Conservation (phyloP, 202 grass and related monocot species). For the Elaeis oleifera region DNA sequence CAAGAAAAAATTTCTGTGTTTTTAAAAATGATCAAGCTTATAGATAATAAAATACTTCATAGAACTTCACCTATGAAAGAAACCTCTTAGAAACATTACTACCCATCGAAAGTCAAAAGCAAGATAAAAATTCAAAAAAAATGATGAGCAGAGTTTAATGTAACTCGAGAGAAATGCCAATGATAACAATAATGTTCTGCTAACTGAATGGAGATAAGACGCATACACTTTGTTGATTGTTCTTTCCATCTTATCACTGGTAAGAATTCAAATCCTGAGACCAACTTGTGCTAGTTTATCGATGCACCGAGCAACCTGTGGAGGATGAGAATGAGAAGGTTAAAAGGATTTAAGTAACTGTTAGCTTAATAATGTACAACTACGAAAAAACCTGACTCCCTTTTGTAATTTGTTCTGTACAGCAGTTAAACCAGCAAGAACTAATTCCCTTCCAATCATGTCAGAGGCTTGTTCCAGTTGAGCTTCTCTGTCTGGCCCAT, state of each 20-base stretch:
- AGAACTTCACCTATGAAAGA: too few relatives aligned
- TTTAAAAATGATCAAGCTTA: too few relatives aligned
- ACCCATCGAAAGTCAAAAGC: too few relatives aligned
- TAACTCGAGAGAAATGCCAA: too few relatives aligned
- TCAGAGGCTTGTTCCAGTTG: conserved; percentile 80
- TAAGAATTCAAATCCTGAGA: conserved; percentile 97
- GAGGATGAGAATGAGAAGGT: conserved; percentile 16
- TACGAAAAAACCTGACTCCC: conserved; percentile 47
- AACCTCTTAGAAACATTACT: too few relatives aligned
- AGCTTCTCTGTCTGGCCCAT: conserved; percentile 84
- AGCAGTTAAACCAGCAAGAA: conserved; percentile 87
- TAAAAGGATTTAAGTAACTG: conserved; percentile 10
- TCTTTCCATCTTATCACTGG: conserved; percentile 97
- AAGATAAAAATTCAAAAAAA: too few relatives aligned
- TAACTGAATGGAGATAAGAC: not conserved
- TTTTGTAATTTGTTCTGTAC: conserved; percentile 95
- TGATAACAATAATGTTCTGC: too few relatives aligned
- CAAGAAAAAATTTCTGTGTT: too few relatives aligned
- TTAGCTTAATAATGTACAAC: conserved; percentile 1
- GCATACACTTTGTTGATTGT: conserved; percentile 89
- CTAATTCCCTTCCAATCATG: conserved; percentile 80
- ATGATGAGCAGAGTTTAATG: too few relatives aligned
- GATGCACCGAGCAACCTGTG: conserved; percentile 93
- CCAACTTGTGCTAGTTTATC: conserved; percentile 93
- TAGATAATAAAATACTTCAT: too few relatives aligned